phyloP scores from a whole-genome alignment of 2,329 filamentous ascomycete genomes.

The Hymenoscyphus scutula region DNA sequence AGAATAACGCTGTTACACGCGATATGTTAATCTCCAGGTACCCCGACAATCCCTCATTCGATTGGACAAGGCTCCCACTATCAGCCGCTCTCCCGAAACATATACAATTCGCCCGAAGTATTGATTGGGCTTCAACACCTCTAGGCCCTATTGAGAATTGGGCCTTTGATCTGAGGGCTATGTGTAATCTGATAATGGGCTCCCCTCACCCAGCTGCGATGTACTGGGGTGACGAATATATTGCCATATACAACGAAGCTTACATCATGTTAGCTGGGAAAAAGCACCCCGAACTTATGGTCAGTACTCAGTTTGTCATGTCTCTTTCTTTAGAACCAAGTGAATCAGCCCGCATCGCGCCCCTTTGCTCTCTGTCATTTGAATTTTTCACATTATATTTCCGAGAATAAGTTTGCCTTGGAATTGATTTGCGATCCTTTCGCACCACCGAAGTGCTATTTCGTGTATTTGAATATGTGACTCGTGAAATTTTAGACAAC shows the following conservation, averaged over 20 bases:
- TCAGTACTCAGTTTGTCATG: constrained; percentile 7
- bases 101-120: constrained; percentile 67
- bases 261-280: constrained; percentile 69
- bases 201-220: constrained; percentile 72
- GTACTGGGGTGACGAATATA: constrained; percentile 73
- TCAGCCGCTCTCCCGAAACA: constrained; percentile 64
- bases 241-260: constrained; percentile 70
- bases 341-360: neutral
- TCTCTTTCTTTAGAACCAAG: neutral
- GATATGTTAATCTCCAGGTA: constrained; percentile 20
- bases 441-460: too few relatives aligned
- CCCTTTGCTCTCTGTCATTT: neutral
- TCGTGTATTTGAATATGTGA: too few relatives aligned
- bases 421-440: neutral
- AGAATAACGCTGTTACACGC: constrained; percentile 13
- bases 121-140: constrained; percentile 71
- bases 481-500: too few relatives aligned
- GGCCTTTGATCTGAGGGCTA: constrained; percentile 68
- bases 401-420: neutral
- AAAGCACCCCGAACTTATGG: constrained; percentile 74
- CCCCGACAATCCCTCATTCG: constrained; percentile 50
- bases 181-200: constrained; percentile 81
- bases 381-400: neutral
- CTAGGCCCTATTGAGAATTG: constrained; percentile 75
- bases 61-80: constrained; percentile 74